Evolutionary conservation across 352 stramenopile genomes (phyloP), one percentile per base, ranked within the genome.

Genomic region (Aphanomyces invadans): DNA sequence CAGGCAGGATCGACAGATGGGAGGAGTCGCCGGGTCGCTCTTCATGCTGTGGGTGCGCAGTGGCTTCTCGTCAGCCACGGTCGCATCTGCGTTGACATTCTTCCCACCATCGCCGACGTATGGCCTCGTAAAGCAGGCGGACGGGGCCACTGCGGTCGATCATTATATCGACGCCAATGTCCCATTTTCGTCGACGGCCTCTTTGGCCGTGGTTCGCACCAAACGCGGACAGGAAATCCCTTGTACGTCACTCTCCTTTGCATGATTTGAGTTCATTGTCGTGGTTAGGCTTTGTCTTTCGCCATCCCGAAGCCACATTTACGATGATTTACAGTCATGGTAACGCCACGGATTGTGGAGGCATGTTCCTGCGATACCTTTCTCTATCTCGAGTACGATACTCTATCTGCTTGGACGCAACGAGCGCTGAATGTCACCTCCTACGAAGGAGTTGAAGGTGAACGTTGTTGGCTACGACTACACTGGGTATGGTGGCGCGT

Each of bases 401-500:
- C 21, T 45, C 7, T 31, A 33, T 21, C 2, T 21, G 28, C 0
- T 12, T 21, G 15, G 29, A 33, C 23, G 3, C 19, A 19, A 25
- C 9, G 25, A 28, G 9, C n/a, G 1, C 17, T 45, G 25, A 5
- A 56, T 26, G 4, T 63, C 17, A 57, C 49, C 3, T 12, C 3
- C 21, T 1, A 28, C 33, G 26, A 42, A 67, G 60, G 60, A 65
- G 17, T 33, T 71, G 10, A 19, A 39, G 17, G 70, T 75, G 21
- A 70, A 70, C 26, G 66, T 75, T 2, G 48, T 75, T 29, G 70
- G 66, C 1, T 72, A 71, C 57, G 70, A 75, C 33, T 75, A 75
- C 33, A 54, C 66, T 29, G 70, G 70, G 12, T 75, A 75, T 29
- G 66, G 66, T 38, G 59, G 38, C 7, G 69, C 70, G 5, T 51